Evolutionary conservation across 805 yeast genomes (phyloP).

Genomic region (Lachancea meyersii): DNA sequence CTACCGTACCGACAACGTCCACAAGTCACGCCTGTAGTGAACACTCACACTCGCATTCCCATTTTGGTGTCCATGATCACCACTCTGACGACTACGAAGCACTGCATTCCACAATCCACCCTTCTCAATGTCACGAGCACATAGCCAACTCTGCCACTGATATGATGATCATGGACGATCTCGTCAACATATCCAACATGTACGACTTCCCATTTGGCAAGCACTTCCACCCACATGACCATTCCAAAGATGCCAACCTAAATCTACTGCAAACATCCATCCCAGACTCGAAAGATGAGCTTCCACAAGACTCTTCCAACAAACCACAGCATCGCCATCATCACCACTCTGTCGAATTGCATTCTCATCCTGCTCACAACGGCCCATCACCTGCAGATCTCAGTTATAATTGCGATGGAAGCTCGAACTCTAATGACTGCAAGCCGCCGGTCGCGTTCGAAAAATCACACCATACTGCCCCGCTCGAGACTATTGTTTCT

Average conservation of each 20-base stretch:
- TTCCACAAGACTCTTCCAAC: neutral
- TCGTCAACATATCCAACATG: conserved; percentile 30
- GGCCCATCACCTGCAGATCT: neutral
- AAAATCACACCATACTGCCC: conserved; percentile 7
- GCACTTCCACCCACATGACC: conserved; percentile 18
- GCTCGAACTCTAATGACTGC: neutral
- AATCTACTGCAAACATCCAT: conserved; percentile 6
- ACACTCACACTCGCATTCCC: no score
- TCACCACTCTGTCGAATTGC: conserved; percentile 20
- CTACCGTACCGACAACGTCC: neutral
- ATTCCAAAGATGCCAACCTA: neutral
- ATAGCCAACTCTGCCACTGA: conserved; percentile 24
- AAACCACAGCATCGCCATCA: conserved; percentile 37
- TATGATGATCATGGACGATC: conserved; percentile 28
- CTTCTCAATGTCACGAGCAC: conserved; percentile 12
- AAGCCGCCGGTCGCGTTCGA: conserved; percentile 1
- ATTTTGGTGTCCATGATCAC: no score
- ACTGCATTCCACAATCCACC: neutral
- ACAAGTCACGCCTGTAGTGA: no score
- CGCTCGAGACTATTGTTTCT: neutral
- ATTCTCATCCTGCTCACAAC: conserved; percentile 8
- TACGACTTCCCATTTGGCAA: conserved; percentile 32
- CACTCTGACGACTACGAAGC: neutral
- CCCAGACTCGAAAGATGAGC: conserved; percentile 1
- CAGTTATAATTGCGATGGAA: conserved; percentile 5